Conservation (phyloP, 2,329 filamentous ascomycete genomes). For the Sporothrix pallida region DNA sequence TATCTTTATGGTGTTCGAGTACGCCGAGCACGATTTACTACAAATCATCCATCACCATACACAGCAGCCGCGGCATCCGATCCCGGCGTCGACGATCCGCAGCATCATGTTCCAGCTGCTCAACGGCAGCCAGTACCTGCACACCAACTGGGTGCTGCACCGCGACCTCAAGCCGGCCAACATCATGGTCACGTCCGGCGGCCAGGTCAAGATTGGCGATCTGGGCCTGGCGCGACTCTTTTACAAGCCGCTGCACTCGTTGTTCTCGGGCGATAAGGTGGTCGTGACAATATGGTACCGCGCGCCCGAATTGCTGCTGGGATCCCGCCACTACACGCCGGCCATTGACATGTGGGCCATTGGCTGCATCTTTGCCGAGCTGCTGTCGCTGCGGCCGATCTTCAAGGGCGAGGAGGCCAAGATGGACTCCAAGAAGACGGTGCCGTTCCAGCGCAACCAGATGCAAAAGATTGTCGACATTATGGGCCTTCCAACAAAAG, state of each 20-base stretch:
- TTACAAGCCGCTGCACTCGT: constrained; percentile 87
- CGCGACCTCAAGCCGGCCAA: constrained; percentile 97
- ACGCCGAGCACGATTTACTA: constrained; percentile 93
- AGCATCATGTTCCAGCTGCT: constrained; percentile 96
- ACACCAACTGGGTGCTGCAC: constrained; percentile 96
- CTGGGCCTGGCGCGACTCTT: constrained; percentile 90
- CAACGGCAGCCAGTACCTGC: constrained; percentile 92
- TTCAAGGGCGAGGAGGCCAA: constrained; percentile 99
- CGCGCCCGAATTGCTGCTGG: constrained; percentile 89
- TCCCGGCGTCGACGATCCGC: constrained; percentile 86
- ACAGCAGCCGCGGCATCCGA: constrained; percentile 83
- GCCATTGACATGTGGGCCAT: constrained; percentile 98
- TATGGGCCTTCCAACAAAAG: constrained; percentile 86
- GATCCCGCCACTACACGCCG: constrained; percentile 93
- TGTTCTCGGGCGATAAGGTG: constrained; percentile 95
- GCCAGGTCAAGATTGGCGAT: constrained; percentile 94
- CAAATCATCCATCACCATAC: constrained; percentile 99
- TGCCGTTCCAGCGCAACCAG: constrained; percentile 96
- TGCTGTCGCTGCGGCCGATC: constrained; percentile 87
- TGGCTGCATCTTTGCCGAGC: constrained; percentile 95
- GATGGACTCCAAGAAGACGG: constrained; percentile 97
- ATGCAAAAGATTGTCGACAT: constrained; percentile 99
- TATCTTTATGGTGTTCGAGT: constrained; percentile 99
- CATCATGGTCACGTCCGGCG: constrained; percentile 93
- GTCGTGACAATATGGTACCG: constrained; percentile 99